phyloP scores from a whole-genome alignment of 306 rosid genomes.

The Acacia melanoxylon region DNA sequence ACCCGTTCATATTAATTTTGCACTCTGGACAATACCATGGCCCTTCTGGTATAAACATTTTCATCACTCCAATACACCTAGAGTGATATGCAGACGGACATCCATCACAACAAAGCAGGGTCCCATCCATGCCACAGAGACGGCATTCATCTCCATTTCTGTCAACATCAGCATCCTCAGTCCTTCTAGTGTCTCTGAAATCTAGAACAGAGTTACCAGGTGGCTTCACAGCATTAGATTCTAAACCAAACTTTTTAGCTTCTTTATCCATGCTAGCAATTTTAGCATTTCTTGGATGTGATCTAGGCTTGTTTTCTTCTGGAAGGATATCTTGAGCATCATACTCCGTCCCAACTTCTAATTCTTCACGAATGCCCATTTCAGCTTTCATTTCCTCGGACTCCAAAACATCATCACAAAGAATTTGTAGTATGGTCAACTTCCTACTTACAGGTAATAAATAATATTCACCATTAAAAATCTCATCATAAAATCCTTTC shows the following conservation, averaged over 20 bases:
- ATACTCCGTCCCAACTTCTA: constrained; percentile 71
- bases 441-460: constrained; percentile 68
- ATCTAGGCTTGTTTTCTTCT: constrained; percentile 66
- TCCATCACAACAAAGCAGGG: constrained; percentile 95
- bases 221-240: constrained; percentile 40
- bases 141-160: constrained; percentile 88
- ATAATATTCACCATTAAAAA: constrained; percentile 70
- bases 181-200: constrained; percentile 41
- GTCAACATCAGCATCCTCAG: constrained; percentile 59
- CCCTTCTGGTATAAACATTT: constrained; percentile 84
- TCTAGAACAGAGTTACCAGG: constrained; percentile 36
- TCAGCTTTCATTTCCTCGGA: constrained; percentile 73
- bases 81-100: constrained; percentile 97
- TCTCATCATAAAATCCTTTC: constrained; percentile 68
- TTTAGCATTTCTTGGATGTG: constrained; percentile 68
- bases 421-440: constrained; percentile 70
- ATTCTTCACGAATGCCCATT: constrained; percentile 73
- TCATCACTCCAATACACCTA: constrained; percentile 93
- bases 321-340: constrained; percentile 64
- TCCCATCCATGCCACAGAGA: constrained; percentile 99
- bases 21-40: constrained; percentile 98
- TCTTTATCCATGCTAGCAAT: constrained; percentile 65
- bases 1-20: constrained; percentile 66
- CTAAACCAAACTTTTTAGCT: constrained; percentile 45
- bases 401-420: constrained; percentile 78